Percentiles rank a stretch among this genome's conserved stretches.
Evolutionary conservation across 441 rosid genomes (phyloP).

Genomic region (Viola pubescens): DNA sequence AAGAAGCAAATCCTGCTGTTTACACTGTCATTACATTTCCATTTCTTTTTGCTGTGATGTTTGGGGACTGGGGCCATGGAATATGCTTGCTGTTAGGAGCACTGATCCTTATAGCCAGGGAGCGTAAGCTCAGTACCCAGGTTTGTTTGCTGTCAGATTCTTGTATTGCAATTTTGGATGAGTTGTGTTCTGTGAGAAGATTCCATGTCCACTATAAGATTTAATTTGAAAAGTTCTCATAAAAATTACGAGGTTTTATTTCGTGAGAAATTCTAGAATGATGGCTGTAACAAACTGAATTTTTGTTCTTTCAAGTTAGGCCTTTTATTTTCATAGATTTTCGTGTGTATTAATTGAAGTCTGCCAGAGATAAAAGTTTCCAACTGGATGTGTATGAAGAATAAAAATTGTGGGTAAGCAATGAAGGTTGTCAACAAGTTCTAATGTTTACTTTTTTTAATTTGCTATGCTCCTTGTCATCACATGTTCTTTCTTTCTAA

Average conservation of each 20-base stretch:
- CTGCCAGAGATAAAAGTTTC: not conserved
- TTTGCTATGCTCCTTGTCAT: not conserved
- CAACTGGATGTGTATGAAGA: not conserved
- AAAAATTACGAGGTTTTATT: not conserved
- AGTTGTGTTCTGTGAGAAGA: not conserved
- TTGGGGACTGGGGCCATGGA: constrained; percentile 99
- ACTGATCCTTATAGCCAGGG: constrained; percentile 71
- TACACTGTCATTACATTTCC: constrained; percentile 84
- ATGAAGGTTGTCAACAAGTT: not conserved
- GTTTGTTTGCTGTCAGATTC: constrained; percentile 31
- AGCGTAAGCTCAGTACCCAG: constrained; percentile 68
- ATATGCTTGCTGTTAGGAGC: constrained; percentile 91
- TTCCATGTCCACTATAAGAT: too few species aligned
- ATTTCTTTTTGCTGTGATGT: constrained; percentile 97
- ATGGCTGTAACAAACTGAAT: not conserved
- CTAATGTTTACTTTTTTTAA: not conserved
- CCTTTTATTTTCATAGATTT: not conserved
- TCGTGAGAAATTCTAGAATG: not conserved
- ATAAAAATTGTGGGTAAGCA: not conserved
- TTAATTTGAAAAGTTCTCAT: too few species aligned
- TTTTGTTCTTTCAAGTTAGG: not conserved
- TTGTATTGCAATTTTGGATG: constrained; percentile 12
- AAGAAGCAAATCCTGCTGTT: constrained; percentile 94
- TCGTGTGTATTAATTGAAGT: not conserved
- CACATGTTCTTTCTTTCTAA: not conserved